Evolutionary conservation across 2,329 filamentous ascomycete genomes (phyloP).

Genomic region (Fusarium euwallaceae): DNA sequence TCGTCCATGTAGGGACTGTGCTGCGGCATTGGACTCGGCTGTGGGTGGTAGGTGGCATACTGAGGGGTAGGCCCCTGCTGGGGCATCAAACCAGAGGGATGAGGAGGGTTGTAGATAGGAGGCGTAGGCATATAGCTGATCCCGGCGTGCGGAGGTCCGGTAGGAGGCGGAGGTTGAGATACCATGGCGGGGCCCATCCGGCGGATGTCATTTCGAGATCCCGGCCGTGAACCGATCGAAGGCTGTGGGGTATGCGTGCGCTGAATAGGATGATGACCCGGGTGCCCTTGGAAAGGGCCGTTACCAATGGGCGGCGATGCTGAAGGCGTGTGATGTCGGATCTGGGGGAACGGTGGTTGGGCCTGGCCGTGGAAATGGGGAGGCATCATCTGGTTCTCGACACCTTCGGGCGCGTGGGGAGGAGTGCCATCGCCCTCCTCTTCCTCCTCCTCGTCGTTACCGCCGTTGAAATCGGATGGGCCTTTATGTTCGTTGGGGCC

Average conservation of each 20-base stretch:
- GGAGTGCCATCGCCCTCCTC: conserved; percentile 79
- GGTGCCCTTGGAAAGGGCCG: conserved; percentile 71
- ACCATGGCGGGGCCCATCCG: conserved; percentile 81
- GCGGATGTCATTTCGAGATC: conserved; percentile 83
- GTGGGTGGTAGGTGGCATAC: conserved; percentile 40
- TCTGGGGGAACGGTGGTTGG: conserved; percentile 77
- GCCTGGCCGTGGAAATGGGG: conserved; percentile 76
- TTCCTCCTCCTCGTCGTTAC: conserved; percentile 87
- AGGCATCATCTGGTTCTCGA: conserved; percentile 73
- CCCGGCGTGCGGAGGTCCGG: conserved; percentile 69
- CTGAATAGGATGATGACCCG: conserved; percentile 57
- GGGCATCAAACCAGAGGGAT: conserved; percentile 43
- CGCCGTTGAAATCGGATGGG: conserved; percentile 89
- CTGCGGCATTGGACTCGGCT: conserved; percentile 57
- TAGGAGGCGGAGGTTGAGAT: conserved; percentile 68
- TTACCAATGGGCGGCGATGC: conserved; percentile 90
- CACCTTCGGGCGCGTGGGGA: conserved; percentile 71
- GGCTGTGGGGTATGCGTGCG: conserved; percentile 88
- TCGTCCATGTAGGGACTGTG: conserved; percentile 83
- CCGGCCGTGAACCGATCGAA: conserved; percentile 72
- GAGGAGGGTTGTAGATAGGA: conserved; percentile 80
- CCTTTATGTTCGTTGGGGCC: conserved; percentile 96
- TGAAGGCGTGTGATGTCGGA: conserved; percentile 85
- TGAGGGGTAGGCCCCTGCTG: conserved; percentile 38
- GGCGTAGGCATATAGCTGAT: conserved; percentile 90